A percentile compares a stretch with the other conserved stretches of the same genome.
phyloP scores from a whole-genome alignment of 352 stramenopile species.

The Globisporangium carolinianum region DNA sequence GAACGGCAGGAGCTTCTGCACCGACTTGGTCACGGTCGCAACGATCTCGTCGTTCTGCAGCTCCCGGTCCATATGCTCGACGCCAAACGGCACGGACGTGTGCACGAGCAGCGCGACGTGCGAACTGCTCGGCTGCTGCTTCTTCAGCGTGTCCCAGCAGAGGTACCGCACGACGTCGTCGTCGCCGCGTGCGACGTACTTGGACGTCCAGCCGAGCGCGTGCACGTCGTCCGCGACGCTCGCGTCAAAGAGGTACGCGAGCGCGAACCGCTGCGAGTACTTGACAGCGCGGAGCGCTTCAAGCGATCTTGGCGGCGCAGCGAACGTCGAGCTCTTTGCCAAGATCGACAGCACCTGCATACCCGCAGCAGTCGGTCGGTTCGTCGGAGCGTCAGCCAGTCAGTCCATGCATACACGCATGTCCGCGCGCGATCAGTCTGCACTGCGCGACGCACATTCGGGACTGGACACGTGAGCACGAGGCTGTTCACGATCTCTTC shows the following conservation, averaged over 20 bases:
- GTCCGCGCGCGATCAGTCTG: no score
- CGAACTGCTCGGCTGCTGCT: constrained; percentile 12
- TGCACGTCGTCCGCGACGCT: constrained; percentile 25
- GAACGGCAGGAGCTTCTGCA: constrained; percentile 51
- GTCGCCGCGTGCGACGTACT: constrained; percentile 45
- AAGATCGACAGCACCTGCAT: constrained; percentile 39
- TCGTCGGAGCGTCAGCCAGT: not conserved
- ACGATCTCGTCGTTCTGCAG: constrained; percentile 49
- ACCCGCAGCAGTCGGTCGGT: not conserved
- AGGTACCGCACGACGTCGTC: constrained; percentile 67
- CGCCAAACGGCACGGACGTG: constrained; percentile 54
- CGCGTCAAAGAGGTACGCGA: constrained; percentile 55
- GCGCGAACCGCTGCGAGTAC: constrained; percentile 68
- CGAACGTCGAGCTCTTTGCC: constrained; percentile 35
- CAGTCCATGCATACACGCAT: not conserved
- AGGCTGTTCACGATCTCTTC: constrained; percentile 56
- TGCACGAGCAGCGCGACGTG: constrained; percentile 46
- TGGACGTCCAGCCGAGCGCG: constrained; percentile 51
- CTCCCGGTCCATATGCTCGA: constrained; percentile 50
- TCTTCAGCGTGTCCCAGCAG: constrained; percentile 76
- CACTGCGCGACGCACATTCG: constrained; percentile 21
- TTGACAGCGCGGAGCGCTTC: constrained; percentile 33
- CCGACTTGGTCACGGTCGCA: constrained; percentile 32
- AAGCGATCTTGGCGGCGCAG: constrained; percentile 18
- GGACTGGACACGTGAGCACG: constrained; percentile 63